These are phyloP conservation scores for Calonectria pteridis DNA, from an alignment of 2,329 filamentous ascomycete genomes.

Conservation along the genomic window DNA sequence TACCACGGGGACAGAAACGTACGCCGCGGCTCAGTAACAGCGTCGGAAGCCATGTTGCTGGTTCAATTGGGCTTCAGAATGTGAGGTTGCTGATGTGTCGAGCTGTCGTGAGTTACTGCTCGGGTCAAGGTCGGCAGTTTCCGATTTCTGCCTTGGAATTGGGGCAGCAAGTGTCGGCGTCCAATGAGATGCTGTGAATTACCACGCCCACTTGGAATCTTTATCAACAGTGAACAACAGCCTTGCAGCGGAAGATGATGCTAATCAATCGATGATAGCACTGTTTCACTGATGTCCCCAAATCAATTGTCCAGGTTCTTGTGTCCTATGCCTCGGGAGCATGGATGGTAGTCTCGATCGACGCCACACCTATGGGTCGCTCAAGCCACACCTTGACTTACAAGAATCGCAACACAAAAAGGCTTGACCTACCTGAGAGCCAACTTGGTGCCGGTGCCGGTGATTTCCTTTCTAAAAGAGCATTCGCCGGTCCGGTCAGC, in stretches of 20 bases:
- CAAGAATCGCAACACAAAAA: not conserved
- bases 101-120: slow-evolving; percentile 44
- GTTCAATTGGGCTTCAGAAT: slow-evolving; percentile 51
- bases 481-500: not conserved
- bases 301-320: not conserved
- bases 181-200: slow-evolving; percentile 44
- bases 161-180: slow-evolving; percentile 34
- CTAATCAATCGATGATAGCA: not conserved
- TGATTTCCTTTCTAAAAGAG: not conserved
- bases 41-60: slow-evolving; percentile 53
- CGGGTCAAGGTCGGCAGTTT: slow-evolving; percentile 47
- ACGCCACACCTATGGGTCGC: slow-evolving; percentile 30
- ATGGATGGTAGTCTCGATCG: slow-evolving; percentile 4
- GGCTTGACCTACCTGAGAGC: not conserved
- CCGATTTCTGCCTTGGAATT: slow-evolving; percentile 42
- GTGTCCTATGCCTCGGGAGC: not conserved
- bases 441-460: not conserved
- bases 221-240: not conserved
- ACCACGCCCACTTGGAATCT: slow-evolving; percentile 33
- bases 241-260: not conserved
- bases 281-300: no score
- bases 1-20: slow-evolving; percentile 39
- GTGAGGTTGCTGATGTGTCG: slow-evolving; percentile 43
- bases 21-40: slow-evolving; percentile 54
- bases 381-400: slow-evolving; percentile 16